Conservation (phyloP, 1,139 yeast species). For the Kodamaea ohmeri region DNA sequence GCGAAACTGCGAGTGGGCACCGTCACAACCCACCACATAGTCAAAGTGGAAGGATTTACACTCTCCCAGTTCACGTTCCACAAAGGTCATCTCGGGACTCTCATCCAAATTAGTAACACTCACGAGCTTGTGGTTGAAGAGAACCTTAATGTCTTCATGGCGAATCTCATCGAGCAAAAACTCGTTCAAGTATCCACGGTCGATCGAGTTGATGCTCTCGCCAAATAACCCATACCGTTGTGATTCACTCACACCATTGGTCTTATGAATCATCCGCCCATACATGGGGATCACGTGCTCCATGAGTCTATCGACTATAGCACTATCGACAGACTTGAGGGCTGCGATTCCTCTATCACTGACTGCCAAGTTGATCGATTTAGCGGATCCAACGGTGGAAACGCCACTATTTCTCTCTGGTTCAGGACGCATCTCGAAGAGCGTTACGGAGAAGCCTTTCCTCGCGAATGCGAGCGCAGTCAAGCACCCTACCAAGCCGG, state of each 20-base stretch:
- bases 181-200: conserved; percentile 67
- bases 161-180: conserved; percentile 63
- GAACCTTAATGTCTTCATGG: conserved; percentile 39
- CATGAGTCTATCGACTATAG: conserved; percentile 55
- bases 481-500: conserved; percentile 89
- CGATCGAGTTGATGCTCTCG: conserved; percentile 82
- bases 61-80: conserved; percentile 14
- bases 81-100: conserved; percentile 27
- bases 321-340: conserved; percentile 56
- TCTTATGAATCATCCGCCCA: conserved; percentile 86
- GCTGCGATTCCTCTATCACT: conserved; percentile 81
- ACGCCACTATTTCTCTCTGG: conserved; percentile 23
- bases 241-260: conserved; percentile 59
- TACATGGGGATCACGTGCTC: conserved; percentile 74
- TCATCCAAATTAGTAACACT: conserved; percentile 29
- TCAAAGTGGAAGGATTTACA: conserved; percentile 40
- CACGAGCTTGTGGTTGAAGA: conserved; percentile 59
- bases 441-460: conserved; percentile 68
- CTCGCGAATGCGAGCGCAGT: conserved; percentile 75
- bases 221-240: conserved; percentile 84
- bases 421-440: conserved; percentile 60
- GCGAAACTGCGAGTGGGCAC: conserved; percentile 76
- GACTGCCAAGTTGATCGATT: conserved; percentile 85
- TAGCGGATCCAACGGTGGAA: conserved; percentile 20
- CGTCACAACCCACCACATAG: conserved; percentile 80